phyloP scores from a whole-genome alignment of 73 alveolate genomes.

The Tetrahymena thermophila region DNA sequence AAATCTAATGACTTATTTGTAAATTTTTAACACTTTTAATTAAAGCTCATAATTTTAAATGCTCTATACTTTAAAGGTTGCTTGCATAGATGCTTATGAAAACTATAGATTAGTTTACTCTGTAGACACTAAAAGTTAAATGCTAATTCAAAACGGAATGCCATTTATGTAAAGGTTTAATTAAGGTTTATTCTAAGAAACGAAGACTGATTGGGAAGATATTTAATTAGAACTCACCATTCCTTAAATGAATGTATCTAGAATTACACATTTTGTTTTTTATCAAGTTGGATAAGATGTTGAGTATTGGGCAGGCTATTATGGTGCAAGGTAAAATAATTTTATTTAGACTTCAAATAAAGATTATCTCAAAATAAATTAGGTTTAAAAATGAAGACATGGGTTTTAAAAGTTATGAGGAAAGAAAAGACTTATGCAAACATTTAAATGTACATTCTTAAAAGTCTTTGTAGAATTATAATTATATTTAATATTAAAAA shows the following conservation, averaged over 20 bases:
- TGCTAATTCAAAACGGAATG: not conserved
- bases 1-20: constrained; percentile 33
- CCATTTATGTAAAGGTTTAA: not conserved
- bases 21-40: not conserved
- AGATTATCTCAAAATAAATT: not conserved
- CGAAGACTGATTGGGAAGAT: not conserved
- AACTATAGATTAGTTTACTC: constrained; percentile 1
- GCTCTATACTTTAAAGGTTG: no score
- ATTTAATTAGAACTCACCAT: constrained; percentile 14
- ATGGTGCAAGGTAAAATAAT: constrained; percentile 40
- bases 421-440: constrained; percentile 7
- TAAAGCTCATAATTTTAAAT: not conserved
- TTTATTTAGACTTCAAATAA: not conserved
- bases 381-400: constrained; percentile 15
- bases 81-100: not conserved
- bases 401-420: constrained; percentile 18
- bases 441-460: not conserved
- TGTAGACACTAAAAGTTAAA: not conserved
- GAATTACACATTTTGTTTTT: constrained; percentile 16
- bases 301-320: constrained; percentile 72
- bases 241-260: not conserved
- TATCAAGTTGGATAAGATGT: constrained; percentile 55
- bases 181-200: not conserved
- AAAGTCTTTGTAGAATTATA: not conserved
- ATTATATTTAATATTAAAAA: not conserved